A percentile compares a stretch with the other conserved stretches of the same genome.
Evolutionary conservation across 2,329 filamentous ascomycete genomes (phyloP).

Genomic region (Dactylellina cionopaga): DNA sequence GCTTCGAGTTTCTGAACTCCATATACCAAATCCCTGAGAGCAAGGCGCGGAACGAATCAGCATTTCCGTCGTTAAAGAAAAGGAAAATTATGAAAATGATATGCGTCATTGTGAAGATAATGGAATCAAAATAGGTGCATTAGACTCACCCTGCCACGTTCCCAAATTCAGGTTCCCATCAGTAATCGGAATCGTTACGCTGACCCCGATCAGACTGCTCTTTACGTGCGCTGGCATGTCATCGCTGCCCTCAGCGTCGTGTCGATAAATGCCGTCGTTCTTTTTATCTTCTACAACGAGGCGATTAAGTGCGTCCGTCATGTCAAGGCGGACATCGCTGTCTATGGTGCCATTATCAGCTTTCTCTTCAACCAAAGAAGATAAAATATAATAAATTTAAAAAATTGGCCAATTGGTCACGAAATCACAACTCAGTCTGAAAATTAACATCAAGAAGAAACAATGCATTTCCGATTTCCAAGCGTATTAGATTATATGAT

Average conservation of each 20-base stretch:
- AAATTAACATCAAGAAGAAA: too few species aligned
- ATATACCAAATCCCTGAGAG: constrained; percentile 84
- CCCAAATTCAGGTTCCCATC: constrained; percentile 79
- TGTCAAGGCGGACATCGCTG: constrained; percentile 84
- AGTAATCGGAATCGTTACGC: constrained; percentile 87
- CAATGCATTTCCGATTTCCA: too few species aligned
- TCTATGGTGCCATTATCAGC: constrained; percentile 17
- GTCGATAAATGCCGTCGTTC: constrained; percentile 79
- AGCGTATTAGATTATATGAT: constrained; percentile 60
- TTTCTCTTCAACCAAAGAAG: background rate
- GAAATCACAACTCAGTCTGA: too few species aligned
- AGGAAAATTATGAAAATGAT: background rate
- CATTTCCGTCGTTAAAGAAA: background rate
- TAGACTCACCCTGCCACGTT: constrained; percentile 73
- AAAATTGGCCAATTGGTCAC: too few species aligned
- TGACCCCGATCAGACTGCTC: constrained; percentile 85
- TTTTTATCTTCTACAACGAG: constrained; percentile 84
- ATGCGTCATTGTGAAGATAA: background rate
- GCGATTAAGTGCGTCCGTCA: constrained; percentile 91
- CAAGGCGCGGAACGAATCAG: background rate
- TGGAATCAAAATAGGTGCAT: background rate
- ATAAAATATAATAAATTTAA: background rate
- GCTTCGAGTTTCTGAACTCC: constrained; percentile 82
- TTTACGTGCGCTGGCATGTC: constrained; percentile 99
- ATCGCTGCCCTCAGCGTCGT: constrained; percentile 86